Evolutionary conservation across 495 filamentous ascomycete genomes (phyloP), one percentile per base, ranked within the genome.

Genomic region (Neurospora africana): DNA sequence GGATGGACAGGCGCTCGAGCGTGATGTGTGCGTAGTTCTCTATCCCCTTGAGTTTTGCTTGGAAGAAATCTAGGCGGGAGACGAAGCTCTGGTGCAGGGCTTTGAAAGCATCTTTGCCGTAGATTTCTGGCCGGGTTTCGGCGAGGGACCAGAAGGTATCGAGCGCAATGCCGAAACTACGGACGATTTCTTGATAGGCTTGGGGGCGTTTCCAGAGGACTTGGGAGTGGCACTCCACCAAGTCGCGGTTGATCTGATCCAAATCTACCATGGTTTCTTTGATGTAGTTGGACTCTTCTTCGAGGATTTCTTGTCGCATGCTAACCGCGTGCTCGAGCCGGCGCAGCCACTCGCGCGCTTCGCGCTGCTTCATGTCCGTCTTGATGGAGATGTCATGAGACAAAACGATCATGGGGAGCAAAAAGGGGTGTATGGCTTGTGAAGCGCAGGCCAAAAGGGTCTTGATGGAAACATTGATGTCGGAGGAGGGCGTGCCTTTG

Each of bases 121-220:
- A 77, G 27, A 17, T 65, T 2, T 37, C 71, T 2, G 40, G 39
- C 11, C 76, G 74, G 8, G 69, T 19, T 2, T 23, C 8, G 3
- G 79, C 75, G 36, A 58, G 69, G 4, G 69, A 44, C 74, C 77
- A 80, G 72, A 88, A 87, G 13, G 75, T 74, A 0, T 74, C 74
- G 83, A 87, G 85, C 47, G 81, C 77, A 23, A 72, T 72, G 71
- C 80, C 74, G 47, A 88, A 81, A 47, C 79, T 80, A 9, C 76
- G 76, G 53, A 87, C 73, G 71, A 87, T 85, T 80, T 87, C 83
- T 72, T 84, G 78, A 58, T 87, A 88, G 15, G 86, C 86, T 73
- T 87, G 86, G 11, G 86, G 86, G 37, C 86, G 80, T 71, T 87
- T 87, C 86, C 86, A 88, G 35, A 88, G 78, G 3, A 87, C 86